Percentiles rank a stretch among this genome's conserved stretches.
phyloP scores from a whole-genome alignment of 2,329 filamentous ascomycete species.

The Arthrobotrys pseudoclavata region DNA sequence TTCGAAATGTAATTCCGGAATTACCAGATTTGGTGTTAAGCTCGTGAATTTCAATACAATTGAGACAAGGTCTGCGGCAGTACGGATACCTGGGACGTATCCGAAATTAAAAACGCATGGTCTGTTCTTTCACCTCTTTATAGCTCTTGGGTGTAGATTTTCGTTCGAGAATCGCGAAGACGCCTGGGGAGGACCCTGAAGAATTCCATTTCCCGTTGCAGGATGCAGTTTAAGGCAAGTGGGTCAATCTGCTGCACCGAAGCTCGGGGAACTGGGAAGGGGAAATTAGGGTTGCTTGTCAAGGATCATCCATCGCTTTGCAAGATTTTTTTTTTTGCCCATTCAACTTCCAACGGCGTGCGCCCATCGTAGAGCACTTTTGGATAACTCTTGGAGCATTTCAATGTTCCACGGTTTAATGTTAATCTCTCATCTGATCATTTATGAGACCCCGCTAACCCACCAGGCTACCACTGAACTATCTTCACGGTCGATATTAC shows the following conservation, averaged over 20 bases:
- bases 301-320: slow-evolving; percentile 40
- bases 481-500: slow-evolving; percentile 16
- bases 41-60: slow-evolving; percentile 44
- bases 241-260: slow-evolving; percentile 41
- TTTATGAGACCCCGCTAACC: slow-evolving; percentile 16
- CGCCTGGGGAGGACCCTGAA: slow-evolving; percentile 27
- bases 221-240: slow-evolving; percentile 38
- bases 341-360: neutral
- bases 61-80: slow-evolving; percentile 45
- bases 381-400: neutral
- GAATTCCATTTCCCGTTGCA: slow-evolving; percentile 34
- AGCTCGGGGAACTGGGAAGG: slow-evolving; percentile 56
- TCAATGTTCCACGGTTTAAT: slow-evolving; percentile 14
- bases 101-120: slow-evolving; percentile 50
- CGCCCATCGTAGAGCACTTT: slow-evolving; percentile 17
- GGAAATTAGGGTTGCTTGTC: slow-evolving; percentile 44
- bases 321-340: slow-evolving; percentile 18
- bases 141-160: slow-evolving; percentile 5
- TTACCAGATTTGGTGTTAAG: slow-evolving; percentile 15
- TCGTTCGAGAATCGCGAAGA: slow-evolving; percentile 47
- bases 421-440: slow-evolving; percentile 32
- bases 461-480: slow-evolving; percentile 8
- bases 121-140: neutral
- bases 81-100: slow-evolving; percentile 34
- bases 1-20: slow-evolving; percentile 27